These are phyloP conservation scores for Xylaria sp. DNA, from an alignment of 2,329 filamentous ascomycete genomes.

Conservation along the genomic window DNA sequence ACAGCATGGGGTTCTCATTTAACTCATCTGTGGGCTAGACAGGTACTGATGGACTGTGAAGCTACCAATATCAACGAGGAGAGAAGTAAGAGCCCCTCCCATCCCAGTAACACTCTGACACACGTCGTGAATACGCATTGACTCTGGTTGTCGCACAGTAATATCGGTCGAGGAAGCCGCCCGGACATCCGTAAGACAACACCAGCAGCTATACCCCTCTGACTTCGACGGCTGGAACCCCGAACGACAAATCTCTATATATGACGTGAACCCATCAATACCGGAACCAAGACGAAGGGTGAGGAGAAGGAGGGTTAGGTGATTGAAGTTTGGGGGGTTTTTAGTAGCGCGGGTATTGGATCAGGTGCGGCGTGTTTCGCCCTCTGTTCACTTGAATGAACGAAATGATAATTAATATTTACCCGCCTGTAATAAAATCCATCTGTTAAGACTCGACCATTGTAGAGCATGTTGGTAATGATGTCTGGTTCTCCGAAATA, in stretches of 20 bases:
- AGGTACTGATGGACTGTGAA: not conserved
- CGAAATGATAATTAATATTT: not conserved
- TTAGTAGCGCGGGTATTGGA: not conserved
- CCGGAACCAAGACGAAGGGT: not conserved
- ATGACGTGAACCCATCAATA: not conserved
- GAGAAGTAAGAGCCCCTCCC: not conserved
- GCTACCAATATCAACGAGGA: not conserved
- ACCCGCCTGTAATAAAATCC: not conserved
- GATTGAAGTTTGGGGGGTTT: not conserved
- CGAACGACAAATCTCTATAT: not conserved
- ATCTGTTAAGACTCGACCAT: not conserved
- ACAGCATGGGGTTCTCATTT: not conserved
- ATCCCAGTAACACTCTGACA: not conserved
- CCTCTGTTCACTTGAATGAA: not conserved
- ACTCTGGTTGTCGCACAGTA: not conserved
- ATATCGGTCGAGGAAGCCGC: not conserved
- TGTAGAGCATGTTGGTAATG: not conserved
- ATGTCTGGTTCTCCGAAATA: not conserved
- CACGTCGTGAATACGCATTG: not conserved
- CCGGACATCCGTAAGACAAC: not conserved
- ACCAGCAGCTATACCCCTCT: not conserved
- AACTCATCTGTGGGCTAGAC: not conserved
- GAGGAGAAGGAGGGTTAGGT: not conserved
- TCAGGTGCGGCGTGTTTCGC: not conserved
- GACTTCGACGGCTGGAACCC: not conserved